Evolutionary conservation across 2,329 filamentous ascomycete genomes (phyloP), one percentile per base, ranked within the genome.

Genomic region (Alternaria hordeiaustralica): DNA sequence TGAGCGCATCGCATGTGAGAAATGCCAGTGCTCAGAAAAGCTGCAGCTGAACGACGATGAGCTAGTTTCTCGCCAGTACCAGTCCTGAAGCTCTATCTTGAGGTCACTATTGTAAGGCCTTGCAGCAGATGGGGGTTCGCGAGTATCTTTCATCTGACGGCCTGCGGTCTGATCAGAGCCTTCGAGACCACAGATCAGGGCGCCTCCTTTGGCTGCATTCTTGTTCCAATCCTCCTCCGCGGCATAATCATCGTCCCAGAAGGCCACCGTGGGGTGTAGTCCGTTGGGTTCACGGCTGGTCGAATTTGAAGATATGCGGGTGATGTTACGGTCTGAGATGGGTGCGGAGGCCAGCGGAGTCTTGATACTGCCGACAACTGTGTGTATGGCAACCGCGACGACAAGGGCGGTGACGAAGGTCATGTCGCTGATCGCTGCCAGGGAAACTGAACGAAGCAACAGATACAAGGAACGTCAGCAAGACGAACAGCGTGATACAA

Each of bases 41-140:
- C 67, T 63, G 30, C 67, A 71, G 4, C 51, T 58, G 36, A 55
- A 67, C 2, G 47, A 60, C 15, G 60, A 26, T 3, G 65, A 61
- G 10, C 44, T 25, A 11, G 59, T 20, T 9, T 58, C 50, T 8
- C 43, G 58, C 69, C 71, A 75, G 23, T 67, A 62, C 71, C 71
- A 73, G 4, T 30, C 56, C 2, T 43, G n/a, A 9, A 72, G 50
- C 15, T 66, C 63, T 1, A 57, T 30, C 30, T 51, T 55, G 20
- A 70, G 63, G 28, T 71, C 64, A 15, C 65, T 66, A 9, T 51
- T 61, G 67, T 69, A 73, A 2, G 20, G 44, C 23, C 68, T 72
- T 6, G 63, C 57, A 3, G 66, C 65, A 6, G 71, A 73, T 2
- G 69, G 65, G 2, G 65, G 69, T 4, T 50, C 61, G 43, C 63